A percentile compares a stretch with the other conserved stretches of the same genome.
Conservation (phyloP, 108 stramenopile genomes). For the Cyclotella cryptica region DNA sequence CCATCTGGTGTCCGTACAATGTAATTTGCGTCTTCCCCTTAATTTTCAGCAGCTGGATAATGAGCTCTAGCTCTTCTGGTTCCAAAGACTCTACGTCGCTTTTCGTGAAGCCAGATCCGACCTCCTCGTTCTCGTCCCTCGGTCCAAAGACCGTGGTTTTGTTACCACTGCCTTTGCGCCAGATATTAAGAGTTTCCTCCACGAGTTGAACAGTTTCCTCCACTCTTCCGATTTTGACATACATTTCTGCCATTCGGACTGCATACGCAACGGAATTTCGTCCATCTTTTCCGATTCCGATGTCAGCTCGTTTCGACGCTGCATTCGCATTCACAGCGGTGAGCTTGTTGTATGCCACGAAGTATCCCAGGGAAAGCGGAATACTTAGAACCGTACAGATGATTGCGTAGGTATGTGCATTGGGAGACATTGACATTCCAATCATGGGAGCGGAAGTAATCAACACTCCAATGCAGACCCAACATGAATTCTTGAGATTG, state of each 20-base stretch:
- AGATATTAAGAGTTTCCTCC: constrained; percentile 35
- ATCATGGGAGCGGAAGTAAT: too few relatives aligned
- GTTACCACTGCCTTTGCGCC: constrained; percentile 14
- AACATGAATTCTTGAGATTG: too few relatives aligned
- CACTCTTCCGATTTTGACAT: constrained; percentile 32
- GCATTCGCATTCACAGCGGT: neutral
- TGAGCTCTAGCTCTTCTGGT: constrained; percentile 39
- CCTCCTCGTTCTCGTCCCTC: constrained; percentile 28
- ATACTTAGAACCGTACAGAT: too few relatives aligned
- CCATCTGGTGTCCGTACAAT: constrained; percentile 22
- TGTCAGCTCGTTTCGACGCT: neutral
- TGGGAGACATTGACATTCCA: too few relatives aligned
- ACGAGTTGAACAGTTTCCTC: constrained; percentile 37
- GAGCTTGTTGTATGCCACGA: constrained; percentile 33
- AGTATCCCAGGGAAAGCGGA: too few relatives aligned
- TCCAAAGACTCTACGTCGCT: constrained; percentile 29
- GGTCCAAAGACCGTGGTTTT: constrained; percentile 8
- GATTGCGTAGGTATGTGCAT: too few relatives aligned
- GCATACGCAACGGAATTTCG: constrained; percentile 37
- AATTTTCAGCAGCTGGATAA: constrained; percentile 32
- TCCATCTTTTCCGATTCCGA: constrained; percentile 10
- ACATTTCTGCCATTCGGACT: constrained; percentile 49
- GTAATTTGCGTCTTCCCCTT: constrained; percentile 36
- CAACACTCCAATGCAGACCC: too few relatives aligned
- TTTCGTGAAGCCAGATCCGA: constrained; percentile 43